phyloP scores from a whole-genome alignment of 495 filamentous ascomycete species.

The Lophiotrema nucula region DNA sequence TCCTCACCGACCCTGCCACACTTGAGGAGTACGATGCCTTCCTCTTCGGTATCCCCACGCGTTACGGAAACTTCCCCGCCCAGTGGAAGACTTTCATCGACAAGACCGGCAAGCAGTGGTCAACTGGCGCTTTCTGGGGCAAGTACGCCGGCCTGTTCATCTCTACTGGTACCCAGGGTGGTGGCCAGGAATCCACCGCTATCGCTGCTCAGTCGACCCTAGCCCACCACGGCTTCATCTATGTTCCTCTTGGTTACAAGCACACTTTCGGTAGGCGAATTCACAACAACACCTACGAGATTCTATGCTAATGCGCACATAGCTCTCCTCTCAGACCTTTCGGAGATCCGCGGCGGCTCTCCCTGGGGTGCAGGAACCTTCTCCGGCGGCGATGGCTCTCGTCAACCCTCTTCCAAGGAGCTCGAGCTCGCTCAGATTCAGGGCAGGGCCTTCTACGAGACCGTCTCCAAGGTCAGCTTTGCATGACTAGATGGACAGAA shows the following conservation, averaged over 20 bases:
- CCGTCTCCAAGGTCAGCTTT: slow-evolving; percentile 69
- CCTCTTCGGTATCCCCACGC: slow-evolving; percentile 95
- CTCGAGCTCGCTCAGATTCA: slow-evolving; percentile 74
- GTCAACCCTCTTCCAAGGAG: slow-evolving; percentile 73
- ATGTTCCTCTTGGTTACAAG: slow-evolving; percentile 90
- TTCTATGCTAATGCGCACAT: neutral
- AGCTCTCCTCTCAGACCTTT: slow-evolving; percentile 59
- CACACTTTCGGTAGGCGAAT: slow-evolving; percentile 59
- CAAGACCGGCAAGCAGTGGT: slow-evolving; percentile 65
- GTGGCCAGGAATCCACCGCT: slow-evolving; percentile 90
- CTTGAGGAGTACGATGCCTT: slow-evolving; percentile 85
- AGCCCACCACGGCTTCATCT: slow-evolving; percentile 92
- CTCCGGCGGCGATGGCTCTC: slow-evolving; percentile 72
- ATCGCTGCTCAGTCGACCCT: slow-evolving; percentile 83
- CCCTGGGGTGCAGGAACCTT: slow-evolving; percentile 97
- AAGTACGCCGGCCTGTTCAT: slow-evolving; percentile 94
- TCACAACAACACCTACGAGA: neutral
- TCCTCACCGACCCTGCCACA: slow-evolving; percentile 58
- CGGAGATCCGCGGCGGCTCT: slow-evolving; percentile 78
- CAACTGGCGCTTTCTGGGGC: slow-evolving; percentile 70
- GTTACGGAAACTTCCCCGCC: slow-evolving; percentile 96
- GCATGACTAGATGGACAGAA: slow-evolving; percentile 69
- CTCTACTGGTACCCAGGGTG: slow-evolving; percentile 75
- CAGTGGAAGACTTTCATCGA: slow-evolving; percentile 96
- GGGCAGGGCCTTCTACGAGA: slow-evolving; percentile 82